Percentiles rank a stretch among this genome's conserved stretches.
phyloP scores from a whole-genome alignment of 108 stramenopile species.

The Ochromonas danica region DNA sequence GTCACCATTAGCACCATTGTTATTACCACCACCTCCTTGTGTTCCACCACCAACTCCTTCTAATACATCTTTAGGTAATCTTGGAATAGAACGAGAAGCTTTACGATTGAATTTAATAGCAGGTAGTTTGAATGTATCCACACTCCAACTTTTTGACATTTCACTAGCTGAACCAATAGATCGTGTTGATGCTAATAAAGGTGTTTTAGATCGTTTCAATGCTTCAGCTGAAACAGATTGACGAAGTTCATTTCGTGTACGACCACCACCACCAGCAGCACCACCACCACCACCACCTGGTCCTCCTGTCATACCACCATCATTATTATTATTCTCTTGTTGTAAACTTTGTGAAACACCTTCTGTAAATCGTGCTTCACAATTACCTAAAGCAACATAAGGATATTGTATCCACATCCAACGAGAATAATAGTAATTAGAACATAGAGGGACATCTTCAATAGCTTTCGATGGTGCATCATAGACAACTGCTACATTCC shows the following conservation, averaged over 20 bases:
- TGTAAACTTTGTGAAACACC: background rate
- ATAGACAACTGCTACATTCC: too few relatives aligned
- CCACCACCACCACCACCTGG: too few relatives aligned
- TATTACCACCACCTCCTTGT: background rate
- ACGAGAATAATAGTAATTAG: slow-evolving; percentile 56
- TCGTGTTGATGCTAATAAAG: slow-evolving; percentile 34
- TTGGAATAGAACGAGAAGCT: background rate
- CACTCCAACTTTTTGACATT: slow-evolving; percentile 17
- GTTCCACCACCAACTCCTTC: too few relatives aligned
- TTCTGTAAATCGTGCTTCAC: slow-evolving; percentile 32
- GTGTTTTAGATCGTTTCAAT: slow-evolving; percentile 24
- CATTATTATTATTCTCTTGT: background rate
- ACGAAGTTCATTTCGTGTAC: background rate
- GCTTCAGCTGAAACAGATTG: background rate
- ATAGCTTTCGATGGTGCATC: slow-evolving; percentile 44
- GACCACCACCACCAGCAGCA: too few relatives aligned
- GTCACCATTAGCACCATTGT: background rate
- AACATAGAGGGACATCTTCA: slow-evolving; percentile 51
- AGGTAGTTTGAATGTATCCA: background rate
- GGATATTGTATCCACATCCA: slow-evolving; percentile 68
- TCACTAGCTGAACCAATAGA: too few relatives aligned
- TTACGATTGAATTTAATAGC: slow-evolving; percentile 24
- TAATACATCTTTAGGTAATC: background rate
- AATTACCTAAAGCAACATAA: slow-evolving; percentile 57
- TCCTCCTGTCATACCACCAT: background rate